Evolutionary conservation across 768 basidiomycete genomes (phyloP), one percentile per base, ranked within the genome.

Genomic region (Mrakia blollopis): DNA sequence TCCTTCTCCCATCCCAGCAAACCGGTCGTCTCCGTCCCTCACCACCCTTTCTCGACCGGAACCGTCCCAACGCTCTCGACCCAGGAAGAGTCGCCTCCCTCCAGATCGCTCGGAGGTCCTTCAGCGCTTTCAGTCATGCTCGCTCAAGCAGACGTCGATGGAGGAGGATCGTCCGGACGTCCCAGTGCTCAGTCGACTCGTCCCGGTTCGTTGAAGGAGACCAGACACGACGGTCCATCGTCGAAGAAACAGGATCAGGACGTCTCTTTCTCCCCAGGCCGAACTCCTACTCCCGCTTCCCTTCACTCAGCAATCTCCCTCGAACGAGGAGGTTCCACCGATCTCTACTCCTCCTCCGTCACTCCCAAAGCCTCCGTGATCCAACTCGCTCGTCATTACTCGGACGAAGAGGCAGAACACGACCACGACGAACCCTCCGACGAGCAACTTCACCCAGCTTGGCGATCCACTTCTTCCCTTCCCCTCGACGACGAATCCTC

Each of bases 41-140:
- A 39, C 23, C 63, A 65, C 32, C 63, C 63, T 5, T 35, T 39
- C 37, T 68, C 65, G 65, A 39, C 65, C 39, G 37, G 65, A 18
- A 39, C 65, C 11, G 25, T 68, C n/a, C 65, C 65, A 23, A 68
- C 65, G 9, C 37, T 68, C 7, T 23, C 65, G 25, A 68, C 25
- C 7, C 37, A 68, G 5, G 9, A 14, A 6, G 65, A 68, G 37
- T 39, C 65, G 1, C n/a, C 65, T 41, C 39, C 65, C 23, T n/a
- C 65, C 14, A 37, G 37, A 10, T 25, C 35, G 2, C 16, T 25
- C 25, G 65, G 65, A 35, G 73, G 73, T 28, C 73, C 73, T 3
- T 74, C 73, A 16, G 73, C n/a, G 3, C 62, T 74, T 28, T 65
- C 61, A 16, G 63, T 74, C 61, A 74, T 74, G 73, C 73, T 74